Conservation (phyloP, 1,284 basidiomycete genomes). For the Ganoderma lucidum region DNA sequence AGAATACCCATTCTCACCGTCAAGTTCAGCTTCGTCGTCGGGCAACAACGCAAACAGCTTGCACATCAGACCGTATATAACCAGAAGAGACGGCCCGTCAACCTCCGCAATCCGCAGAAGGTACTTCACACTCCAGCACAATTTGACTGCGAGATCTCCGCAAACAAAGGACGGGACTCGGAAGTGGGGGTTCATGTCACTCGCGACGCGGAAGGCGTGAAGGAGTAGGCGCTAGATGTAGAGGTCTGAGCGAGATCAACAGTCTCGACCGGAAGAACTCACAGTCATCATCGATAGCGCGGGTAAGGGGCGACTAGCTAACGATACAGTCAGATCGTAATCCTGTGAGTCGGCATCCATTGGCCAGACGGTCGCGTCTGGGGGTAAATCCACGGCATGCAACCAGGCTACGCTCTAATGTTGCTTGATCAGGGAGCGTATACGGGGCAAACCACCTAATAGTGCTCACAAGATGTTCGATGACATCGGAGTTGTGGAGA, state of each 20-base stretch:
- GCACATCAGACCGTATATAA: slow-evolving; percentile 15
- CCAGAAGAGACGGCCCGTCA: background rate
- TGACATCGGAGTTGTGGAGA: slow-evolving; percentile 54
- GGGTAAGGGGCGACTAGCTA: slow-evolving; percentile 12
- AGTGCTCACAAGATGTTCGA: slow-evolving; percentile 57
- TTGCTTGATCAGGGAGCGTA: slow-evolving; percentile 11
- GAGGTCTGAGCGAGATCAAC: background rate
- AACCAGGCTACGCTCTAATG: slow-evolving; percentile 62
- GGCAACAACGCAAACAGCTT: slow-evolving; percentile 31
- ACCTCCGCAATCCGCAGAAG: slow-evolving; percentile 21
- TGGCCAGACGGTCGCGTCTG: background rate
- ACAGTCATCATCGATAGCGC: slow-evolving; percentile 31
- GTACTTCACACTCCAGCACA: slow-evolving; percentile 32
- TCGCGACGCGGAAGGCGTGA: background rate
- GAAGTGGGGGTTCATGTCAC: background rate
- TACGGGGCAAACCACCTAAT: background rate
- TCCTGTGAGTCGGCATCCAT: background rate
- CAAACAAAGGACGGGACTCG: background rate
- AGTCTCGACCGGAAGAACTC: background rate
- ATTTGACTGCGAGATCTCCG: slow-evolving; percentile 27
- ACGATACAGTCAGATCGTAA: slow-evolving; percentile 7
- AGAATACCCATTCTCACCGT: slow-evolving; percentile 14
- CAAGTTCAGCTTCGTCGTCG: slow-evolving; percentile 16
- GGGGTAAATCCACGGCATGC: slow-evolving; percentile 39
- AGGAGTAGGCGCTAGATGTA: slow-evolving; percentile 21